These are phyloP conservation scores for Neofusicoccum laricinum DNA, from an alignment of 2,329 filamentous ascomycete genomes.

Conservation along the genomic window DNA sequence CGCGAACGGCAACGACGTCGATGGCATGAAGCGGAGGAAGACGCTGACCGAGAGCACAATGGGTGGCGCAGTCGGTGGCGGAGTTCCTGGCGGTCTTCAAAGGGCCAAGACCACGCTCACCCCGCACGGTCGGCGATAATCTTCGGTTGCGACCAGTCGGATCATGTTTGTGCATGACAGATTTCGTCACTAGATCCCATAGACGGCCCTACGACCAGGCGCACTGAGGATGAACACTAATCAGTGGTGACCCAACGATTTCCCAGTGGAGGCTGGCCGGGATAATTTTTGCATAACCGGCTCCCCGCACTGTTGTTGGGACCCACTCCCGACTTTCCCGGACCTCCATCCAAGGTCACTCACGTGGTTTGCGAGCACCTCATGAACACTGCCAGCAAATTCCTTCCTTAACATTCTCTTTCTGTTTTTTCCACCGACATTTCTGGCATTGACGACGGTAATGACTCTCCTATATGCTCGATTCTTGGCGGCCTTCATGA, in stretches of 20 bases:
- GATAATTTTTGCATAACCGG: background rate
- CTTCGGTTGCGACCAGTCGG: background rate
- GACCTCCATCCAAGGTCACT: slow-evolving; percentile 5
- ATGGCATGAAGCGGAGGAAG: slow-evolving; percentile 74
- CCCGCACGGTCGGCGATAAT: slow-evolving; percentile 16
- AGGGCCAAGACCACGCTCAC: slow-evolving; percentile 13
- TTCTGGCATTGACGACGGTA: slow-evolving; percentile 16
- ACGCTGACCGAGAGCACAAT: slow-evolving; percentile 62
- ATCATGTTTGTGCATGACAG: slow-evolving; percentile 11
- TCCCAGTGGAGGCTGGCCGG: background rate
- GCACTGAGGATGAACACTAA: slow-evolving; percentile 14
- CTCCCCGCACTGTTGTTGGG: slow-evolving; percentile 10
- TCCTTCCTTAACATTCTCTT: background rate
- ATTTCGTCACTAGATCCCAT: slow-evolving; percentile 17
- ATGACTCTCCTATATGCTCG: slow-evolving; percentile 15
- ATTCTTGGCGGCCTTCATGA: slow-evolving; percentile 14
- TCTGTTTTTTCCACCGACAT: background rate
- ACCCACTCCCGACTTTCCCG: background rate
- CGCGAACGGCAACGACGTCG: slow-evolving; percentile 55
- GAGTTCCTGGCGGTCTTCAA: slow-evolving; percentile 33
- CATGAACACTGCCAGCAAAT: slow-evolving; percentile 8
- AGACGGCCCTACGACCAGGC: slow-evolving; percentile 15
- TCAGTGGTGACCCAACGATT: slow-evolving; percentile 3
- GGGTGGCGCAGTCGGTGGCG: slow-evolving; percentile 32
- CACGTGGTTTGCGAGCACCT: slow-evolving; percentile 10